Evolutionary conservation across 257 asterid genomes (phyloP).

Genomic region (Ballota nigra): DNA sequence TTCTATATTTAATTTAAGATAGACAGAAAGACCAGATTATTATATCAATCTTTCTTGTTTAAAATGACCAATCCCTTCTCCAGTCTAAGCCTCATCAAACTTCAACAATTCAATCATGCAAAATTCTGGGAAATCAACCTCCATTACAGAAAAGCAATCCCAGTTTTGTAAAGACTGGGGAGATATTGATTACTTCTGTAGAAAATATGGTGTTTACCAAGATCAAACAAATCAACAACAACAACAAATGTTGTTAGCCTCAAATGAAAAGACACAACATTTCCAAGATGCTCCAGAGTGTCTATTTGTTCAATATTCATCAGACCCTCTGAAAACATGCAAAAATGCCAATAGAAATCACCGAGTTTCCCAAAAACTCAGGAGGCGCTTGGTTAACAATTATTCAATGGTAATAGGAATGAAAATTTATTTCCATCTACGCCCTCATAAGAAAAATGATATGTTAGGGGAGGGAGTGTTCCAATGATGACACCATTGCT

Average conservation of each 20-base stretch:
- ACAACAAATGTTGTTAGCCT: neutral
- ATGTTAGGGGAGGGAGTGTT: too few species aligned
- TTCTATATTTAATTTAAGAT: neutral
- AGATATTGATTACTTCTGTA: slow-evolving; percentile 18
- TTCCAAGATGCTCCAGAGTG: neutral
- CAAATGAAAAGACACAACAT: neutral
- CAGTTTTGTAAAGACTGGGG: slow-evolving; percentile 3
- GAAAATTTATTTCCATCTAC: too few species aligned
- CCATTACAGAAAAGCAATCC: neutral
- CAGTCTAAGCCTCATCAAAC: neutral
- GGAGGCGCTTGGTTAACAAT: too few species aligned
- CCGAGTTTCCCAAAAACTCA: slow-evolving; percentile 24
- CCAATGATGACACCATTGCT: too few species aligned
- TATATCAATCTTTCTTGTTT: neutral
- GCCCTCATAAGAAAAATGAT: too few species aligned
- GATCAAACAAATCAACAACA: neutral
- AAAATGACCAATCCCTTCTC: neutral
- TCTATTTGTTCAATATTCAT: neutral
- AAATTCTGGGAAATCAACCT: neutral
- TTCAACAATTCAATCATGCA: neutral
- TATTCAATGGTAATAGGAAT: too few species aligned
- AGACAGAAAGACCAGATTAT: neutral
- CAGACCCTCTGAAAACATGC: neutral
- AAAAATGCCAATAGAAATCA: neutral
- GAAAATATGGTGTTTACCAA: slow-evolving; percentile 16